Conservation (phyloP, 2,329 filamentous ascomycete species). For the Venturia nashicola region DNA sequence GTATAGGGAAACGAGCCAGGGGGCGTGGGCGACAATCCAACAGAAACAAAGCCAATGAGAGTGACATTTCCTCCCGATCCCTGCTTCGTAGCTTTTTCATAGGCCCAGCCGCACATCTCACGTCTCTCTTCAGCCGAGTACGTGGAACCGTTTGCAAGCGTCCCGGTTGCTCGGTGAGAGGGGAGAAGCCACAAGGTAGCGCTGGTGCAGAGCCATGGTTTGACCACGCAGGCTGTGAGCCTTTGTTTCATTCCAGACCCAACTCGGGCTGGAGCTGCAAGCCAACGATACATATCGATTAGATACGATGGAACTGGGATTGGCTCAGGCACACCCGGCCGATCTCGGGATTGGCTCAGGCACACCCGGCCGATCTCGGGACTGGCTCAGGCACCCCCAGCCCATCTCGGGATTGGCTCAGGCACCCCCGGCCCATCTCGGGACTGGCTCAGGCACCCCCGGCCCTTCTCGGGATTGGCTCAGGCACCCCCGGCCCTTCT, state of each 20-base stretch:
- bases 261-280: background rate
- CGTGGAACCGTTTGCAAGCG: background rate
- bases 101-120: too few species aligned
- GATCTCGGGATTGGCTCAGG: too few species aligned
- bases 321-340: conserved; percentile 2
- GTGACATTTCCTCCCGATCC: background rate
- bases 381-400: too few species aligned
- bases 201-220: background rate
- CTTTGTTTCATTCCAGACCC: background rate
- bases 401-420: too few species aligned
- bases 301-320: too few species aligned
- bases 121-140: background rate
- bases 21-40: background rate
- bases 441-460: too few species aligned
- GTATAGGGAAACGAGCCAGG: background rate
- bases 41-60: background rate
- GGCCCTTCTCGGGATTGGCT: too few species aligned
- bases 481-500: too few species aligned
- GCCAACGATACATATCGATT: too few species aligned
- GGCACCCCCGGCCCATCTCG: too few species aligned
- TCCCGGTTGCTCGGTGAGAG: too few species aligned
- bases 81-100: background rate
- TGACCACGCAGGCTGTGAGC: background rate
- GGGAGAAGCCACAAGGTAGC: background rate
- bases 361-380: too few species aligned